Conservation (phyloP, 2,329 filamentous ascomycete species). For the Epichloe aotearoae region DNA sequence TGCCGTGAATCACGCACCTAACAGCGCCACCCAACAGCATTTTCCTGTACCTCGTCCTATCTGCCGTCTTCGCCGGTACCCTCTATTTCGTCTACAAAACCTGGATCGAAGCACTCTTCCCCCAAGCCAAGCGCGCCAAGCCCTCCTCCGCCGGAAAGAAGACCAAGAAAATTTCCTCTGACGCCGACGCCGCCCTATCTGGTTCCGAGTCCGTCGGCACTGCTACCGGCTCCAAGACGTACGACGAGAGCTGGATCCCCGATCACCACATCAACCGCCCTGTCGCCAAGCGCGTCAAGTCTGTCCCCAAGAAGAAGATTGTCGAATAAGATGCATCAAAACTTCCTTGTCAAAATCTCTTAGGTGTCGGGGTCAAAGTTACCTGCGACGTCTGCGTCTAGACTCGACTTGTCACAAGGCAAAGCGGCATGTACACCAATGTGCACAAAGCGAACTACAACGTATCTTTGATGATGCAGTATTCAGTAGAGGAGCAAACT, state of each 20-base stretch:
- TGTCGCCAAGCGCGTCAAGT: constrained; percentile 54
- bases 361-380: no score
- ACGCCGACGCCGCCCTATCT: constrained; percentile 47
- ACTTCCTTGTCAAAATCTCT: not conserved
- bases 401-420: no score
- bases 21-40: constrained; percentile 42
- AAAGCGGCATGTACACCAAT: no score
- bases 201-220: constrained; percentile 59
- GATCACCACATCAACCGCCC: constrained; percentile 80
- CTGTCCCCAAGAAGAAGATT: constrained; percentile 33
- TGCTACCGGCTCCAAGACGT: constrained; percentile 56
- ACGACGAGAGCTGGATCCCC: constrained; percentile 91
- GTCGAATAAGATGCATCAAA: constrained; percentile 13
- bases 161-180: constrained; percentile 51
- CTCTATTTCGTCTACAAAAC: constrained; percentile 97
- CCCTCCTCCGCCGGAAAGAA: constrained; percentile 34
- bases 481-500: no score
- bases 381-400: no score
- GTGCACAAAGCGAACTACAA: no score
- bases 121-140: constrained; percentile 64
- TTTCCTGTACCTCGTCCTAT: constrained; percentile 92
- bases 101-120: constrained; percentile 93
- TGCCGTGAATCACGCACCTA: not conserved
- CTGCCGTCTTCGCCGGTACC: constrained; percentile 62
- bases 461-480: no score